Base-by-base conservation (phyloP, 306 rosid genomes). In the Vigna radiata region DNA sequence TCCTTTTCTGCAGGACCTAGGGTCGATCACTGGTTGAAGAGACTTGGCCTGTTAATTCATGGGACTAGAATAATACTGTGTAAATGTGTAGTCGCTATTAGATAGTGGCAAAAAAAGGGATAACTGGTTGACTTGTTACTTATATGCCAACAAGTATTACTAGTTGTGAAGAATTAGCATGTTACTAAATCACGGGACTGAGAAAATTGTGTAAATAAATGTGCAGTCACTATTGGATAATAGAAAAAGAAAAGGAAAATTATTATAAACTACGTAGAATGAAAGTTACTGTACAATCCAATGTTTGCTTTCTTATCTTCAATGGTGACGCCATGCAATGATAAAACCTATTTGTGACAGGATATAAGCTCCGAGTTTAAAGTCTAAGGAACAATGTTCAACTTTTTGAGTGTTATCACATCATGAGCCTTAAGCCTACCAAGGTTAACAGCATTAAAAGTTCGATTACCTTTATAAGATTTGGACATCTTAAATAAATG, bases 1-100 rank as follows among this genome's bases (percentile, higher is more conserved):
- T 47, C 54, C 49, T 55, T 67, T 64, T 21, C 16, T 47, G 82
- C 74, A 84, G 82, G 68, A 72, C 46, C 76, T 70, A 39, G 69
- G 75, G 36, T 39, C 52, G 25, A n/a, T 16, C 8, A 47, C 27
- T 73, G 75, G 74, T 67, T 54, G 61, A 65, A 70, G 19, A 52
- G 43, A 55, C 62, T 19, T 54, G 3, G 14, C 59, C 64, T 70
- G 16, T 75, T 43, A 33, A 70, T 63, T 64, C 79, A 23, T 17
- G 84, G 75, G 23, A 70, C 79, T 53, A 4, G 63, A 53, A 46
- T 75, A 48, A 52, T 52, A 19, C 12, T 61, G 71, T 53, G 68
- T 56, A 69, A 16, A 69, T 54, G 70, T 79, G 23, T 64, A n/a
- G 66, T 53, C 4, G 31, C 60, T 67, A 41, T 83, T 66, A 62